Base-by-base conservation (phyloP, 352 stramenopile species). In the Pythium myriotylum region DNA sequence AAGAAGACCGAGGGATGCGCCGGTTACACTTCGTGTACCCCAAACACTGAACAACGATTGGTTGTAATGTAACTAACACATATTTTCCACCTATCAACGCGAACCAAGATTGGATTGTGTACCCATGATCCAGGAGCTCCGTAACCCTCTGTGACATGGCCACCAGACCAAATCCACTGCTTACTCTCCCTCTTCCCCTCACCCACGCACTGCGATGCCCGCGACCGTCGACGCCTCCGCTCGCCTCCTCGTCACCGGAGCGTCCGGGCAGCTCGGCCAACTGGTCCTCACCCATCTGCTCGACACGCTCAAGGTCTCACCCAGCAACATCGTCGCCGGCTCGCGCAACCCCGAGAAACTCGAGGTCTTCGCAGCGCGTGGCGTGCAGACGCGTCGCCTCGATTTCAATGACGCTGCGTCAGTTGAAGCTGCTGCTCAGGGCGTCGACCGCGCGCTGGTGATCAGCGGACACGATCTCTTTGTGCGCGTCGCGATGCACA, bases 201-300 rank as follows among this genome's bases (percentile, higher is more conserved):
- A n/a, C n/a, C n/a, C n/a, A n/a, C n/a, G n/a, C n/a, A n/a, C n/a
- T n/a, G n/a, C n/a, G n/a, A n/a, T n/a, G n/a, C n/a, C n/a, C n/a
- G n/a, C n/a, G n/a, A n/a, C n/a, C n/a, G n/a, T n/a, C n/a, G n/a
- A n/a, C n/a, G n/a, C 20, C 19, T 20, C 45, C 17, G 49, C 37
- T 24, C 57, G 47, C 12, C 59, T 72, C 12, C 65, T 72, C 24
- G 51, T 72, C 23, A 72, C 65, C 6, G 65, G 59, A 29, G 65
- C 59, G 6, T 65, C 59, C 12, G 65, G 65, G 0, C 47, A 59
- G 5, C 59, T 72, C 40, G 65, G 65, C 7, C 53, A 35, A 16
- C 26, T 27, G 19, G 39, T 62, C 7, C 47, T 72, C n/a, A 3
- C 26, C 16, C 65, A 72, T 37, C 33, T 72, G 23, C 54, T 72